A percentile compares a stretch with the other conserved stretches of the same genome.
Conservation (phyloP, 176 grass and related monocot species). For the Raddia distichophylla region DNA sequence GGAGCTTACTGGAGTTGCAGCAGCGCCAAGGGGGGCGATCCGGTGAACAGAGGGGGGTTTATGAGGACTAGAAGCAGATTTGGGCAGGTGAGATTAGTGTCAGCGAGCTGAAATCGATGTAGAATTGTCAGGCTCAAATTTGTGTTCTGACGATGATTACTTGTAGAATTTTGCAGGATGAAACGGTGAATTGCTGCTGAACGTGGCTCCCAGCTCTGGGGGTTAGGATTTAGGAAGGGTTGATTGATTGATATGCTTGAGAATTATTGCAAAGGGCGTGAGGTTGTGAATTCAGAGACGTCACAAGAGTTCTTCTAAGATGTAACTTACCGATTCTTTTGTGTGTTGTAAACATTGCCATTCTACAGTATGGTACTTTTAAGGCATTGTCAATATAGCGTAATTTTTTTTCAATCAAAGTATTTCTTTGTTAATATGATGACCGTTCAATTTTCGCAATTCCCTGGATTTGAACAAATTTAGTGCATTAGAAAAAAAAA, state of each 20-base stretch:
- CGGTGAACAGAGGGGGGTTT: constrained; percentile 47
- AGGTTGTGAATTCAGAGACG: constrained; percentile 10
- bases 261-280: constrained; percentile 11
- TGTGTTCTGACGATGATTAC: constrained; percentile 9
- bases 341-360: constrained; percentile 48
- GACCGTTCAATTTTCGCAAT: too few species aligned
- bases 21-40: constrained; percentile 38
- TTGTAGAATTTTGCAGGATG: constrained; percentile 42
- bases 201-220: constrained; percentile 8
- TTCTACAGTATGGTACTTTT: constrained; percentile 33
- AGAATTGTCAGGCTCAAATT: background rate
- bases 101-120: background rate
- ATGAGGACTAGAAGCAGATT: constrained; percentile 62
- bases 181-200: constrained; percentile 21
- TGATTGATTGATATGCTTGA: background rate
- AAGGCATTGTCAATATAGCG: constrained; percentile 26
- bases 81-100: constrained; percentile 45
- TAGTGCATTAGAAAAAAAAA: too few species aligned
- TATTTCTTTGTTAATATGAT: too few species aligned
- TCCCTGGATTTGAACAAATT: too few species aligned
- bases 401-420: too few species aligned
- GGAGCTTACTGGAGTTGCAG: constrained; percentile 77
- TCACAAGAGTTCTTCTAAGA: constrained; percentile 5
- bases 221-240: background rate
- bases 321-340: constrained; percentile 45